Percentiles rank a stretch among this genome's conserved stretches.
Evolutionary conservation across 768 basidiomycete species (phyloP).

Genomic region (Leucocoprinus leucothites): DNA sequence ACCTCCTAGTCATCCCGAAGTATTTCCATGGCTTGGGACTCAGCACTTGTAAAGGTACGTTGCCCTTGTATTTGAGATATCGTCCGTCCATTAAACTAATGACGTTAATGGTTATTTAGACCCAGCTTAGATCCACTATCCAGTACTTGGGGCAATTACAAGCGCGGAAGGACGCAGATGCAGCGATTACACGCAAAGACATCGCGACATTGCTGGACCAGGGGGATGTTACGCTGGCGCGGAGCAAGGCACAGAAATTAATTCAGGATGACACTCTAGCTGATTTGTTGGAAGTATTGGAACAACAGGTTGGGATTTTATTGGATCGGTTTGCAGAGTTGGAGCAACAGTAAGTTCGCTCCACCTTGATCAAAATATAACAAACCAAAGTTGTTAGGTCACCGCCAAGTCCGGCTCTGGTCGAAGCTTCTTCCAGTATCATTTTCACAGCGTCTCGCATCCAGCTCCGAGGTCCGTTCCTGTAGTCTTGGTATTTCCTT

Average conservation of each 20-base stretch:
- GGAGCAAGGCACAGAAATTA: constrained; percentile 68
- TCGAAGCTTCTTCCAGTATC: constrained; percentile 70
- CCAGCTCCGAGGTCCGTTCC: constrained; percentile 52
- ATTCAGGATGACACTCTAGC: constrained; percentile 59
- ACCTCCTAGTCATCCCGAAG: neutral
- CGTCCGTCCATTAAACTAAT: neutral
- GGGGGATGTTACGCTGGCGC: constrained; percentile 58
- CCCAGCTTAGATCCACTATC: constrained; percentile 58
- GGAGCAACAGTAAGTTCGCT: constrained; percentile 39
- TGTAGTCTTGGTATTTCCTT: neutral
- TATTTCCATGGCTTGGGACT: constrained; percentile 28
- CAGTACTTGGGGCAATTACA: constrained; percentile 69
- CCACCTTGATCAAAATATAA: neutral
- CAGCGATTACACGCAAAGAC: constrained; percentile 59
- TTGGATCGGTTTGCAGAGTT: constrained; percentile 58
- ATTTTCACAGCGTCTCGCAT: constrained; percentile 57
- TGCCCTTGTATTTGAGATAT: neutral
- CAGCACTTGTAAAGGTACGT: constrained; percentile 34
- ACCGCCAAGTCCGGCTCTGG: constrained; percentile 44
- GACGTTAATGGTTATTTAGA: constrained; percentile 31
- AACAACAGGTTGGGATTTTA: constrained; percentile 63
- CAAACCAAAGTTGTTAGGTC: constrained; percentile 24
- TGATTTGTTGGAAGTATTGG: constrained; percentile 62
- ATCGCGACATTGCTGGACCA: constrained; percentile 65
- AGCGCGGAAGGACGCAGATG: constrained; percentile 64